Conservation (phyloP, 225 moss, liverwort and hornwort genomes). For the Bryoerythrophyllum caledonicum region DNA sequence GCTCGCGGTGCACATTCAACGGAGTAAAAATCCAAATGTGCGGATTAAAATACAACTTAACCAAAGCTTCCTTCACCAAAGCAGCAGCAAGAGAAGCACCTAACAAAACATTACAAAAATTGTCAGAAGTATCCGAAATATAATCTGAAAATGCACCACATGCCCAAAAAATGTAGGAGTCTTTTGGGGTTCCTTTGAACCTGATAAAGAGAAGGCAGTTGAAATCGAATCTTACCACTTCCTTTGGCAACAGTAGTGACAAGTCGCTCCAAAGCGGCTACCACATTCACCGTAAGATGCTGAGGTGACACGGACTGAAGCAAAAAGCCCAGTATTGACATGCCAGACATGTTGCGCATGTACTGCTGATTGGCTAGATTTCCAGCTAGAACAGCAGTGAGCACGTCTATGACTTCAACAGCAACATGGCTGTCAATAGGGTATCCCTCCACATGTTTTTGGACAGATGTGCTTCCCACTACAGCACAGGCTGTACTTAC, state of each 20-base stretch:
- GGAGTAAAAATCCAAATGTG: conserved; percentile 87
- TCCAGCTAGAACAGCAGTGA: conserved; percentile 70
- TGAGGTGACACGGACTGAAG: conserved; percentile 80
- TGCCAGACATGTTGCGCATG: conserved; percentile 71
- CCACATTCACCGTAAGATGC: conserved; percentile 74
- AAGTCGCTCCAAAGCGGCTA: conserved; percentile 74
- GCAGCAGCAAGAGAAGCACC: conserved; percentile 64
- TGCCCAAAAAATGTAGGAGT: neutral
- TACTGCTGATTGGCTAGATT: conserved; percentile 77
- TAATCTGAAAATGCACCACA: neutral
- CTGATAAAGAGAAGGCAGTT: conserved; percentile 22
- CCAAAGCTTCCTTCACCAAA: conserved; percentile 72
- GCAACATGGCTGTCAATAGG: conserved; percentile 67
- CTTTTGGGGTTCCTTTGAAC: neutral
- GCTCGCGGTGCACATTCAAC: conserved; percentile 65
- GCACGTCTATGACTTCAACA: conserved; percentile 77
- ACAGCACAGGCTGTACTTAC: conserved; percentile 38
- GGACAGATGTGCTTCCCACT: conserved; percentile 23
- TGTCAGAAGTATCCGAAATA: conserved; percentile 14
- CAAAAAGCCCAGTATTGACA: conserved; percentile 76
- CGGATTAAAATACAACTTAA: conserved; percentile 76
- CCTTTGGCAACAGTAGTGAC: conserved; percentile 67
- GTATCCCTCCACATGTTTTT: conserved; percentile 46
- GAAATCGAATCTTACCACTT: conserved; percentile 47
- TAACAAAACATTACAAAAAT: conserved; percentile 32